phyloP scores from a whole-genome alignment of 345 rosid species.

The Acer negundo region DNA sequence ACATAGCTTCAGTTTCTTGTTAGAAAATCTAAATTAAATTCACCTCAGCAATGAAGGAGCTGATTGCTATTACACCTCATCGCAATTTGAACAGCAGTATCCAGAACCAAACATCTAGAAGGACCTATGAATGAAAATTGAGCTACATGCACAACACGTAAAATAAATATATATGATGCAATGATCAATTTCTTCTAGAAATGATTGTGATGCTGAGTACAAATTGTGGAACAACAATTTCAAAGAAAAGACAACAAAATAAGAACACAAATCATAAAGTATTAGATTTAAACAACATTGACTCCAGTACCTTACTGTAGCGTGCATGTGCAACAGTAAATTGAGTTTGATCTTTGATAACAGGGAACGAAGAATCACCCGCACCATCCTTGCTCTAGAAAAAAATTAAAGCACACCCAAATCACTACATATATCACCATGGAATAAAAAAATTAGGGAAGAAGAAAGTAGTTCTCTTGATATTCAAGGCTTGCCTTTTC shows the following conservation, averaged over 20 bases:
- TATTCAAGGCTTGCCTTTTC: slow-evolving; percentile 81
- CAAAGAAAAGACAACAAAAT: slow-evolving; percentile 8
- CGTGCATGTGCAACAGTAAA: slow-evolving; percentile 93
- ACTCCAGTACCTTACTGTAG: slow-evolving; percentile 73
- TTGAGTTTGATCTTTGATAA: slow-evolving; percentile 80
- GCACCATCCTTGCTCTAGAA: slow-evolving; percentile 88
- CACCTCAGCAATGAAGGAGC: slow-evolving; percentile 6
- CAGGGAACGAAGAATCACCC: slow-evolving; percentile 92
- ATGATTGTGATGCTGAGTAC: not conserved
- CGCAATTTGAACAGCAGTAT: slow-evolving; percentile 14
- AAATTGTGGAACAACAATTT: not conserved
- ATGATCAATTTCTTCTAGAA: not conserved
- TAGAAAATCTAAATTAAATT: slow-evolving; percentile 1
- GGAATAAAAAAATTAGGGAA: slow-evolving; percentile 11
- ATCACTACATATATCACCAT: slow-evolving; percentile 16
- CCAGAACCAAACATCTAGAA: not conserved
- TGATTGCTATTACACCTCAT: not conserved
- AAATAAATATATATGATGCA: not conserved
- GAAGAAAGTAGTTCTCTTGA: slow-evolving; percentile 3
- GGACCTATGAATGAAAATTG: not conserved
- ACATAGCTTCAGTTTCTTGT: not conserved
- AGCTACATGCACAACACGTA: not conserved
- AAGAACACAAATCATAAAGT: slow-evolving; percentile 8
- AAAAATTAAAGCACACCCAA: slow-evolving; percentile 16
- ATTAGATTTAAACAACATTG: slow-evolving; percentile 6